A percentile compares a stretch with the other conserved stretches of the same genome.
Evolutionary conservation across 176 grass and related monocot genomes (phyloP).

Genomic region (Eleusine coracana): DNA sequence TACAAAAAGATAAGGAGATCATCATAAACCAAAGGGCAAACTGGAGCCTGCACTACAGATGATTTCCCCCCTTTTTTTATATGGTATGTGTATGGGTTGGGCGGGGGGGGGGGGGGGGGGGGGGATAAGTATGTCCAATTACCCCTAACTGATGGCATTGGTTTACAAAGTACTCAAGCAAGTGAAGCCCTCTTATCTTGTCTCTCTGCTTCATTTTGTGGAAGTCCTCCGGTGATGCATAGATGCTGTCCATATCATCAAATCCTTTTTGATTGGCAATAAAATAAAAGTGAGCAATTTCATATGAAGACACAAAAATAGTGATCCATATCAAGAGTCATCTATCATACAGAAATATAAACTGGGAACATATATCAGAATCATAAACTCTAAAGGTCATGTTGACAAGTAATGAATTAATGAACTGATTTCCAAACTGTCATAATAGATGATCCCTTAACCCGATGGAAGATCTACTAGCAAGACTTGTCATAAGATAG

Average conservation of each 20-base stretch:
- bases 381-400: background rate
- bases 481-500: background rate
- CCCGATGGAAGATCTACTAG: background rate
- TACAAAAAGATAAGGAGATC: conserved; percentile 30
- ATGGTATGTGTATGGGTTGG: too few species aligned
- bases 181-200: conserved; percentile 88
- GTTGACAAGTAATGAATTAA: background rate
- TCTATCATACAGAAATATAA: conserved; percentile 8
- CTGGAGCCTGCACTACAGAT: conserved; percentile 32
- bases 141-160: conserved; percentile 83
- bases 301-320: conserved; percentile 12
- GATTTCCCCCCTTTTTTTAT: conserved; percentile 11
- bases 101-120: too few species aligned
- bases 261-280: conserved; percentile 65
- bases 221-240: conserved; percentile 90
- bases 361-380: background rate
- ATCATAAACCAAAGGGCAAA: conserved; percentile 15
- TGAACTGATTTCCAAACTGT: conserved; percentile 17
- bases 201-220: conserved; percentile 69
- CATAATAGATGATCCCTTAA: background rate
- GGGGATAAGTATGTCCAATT: conserved; percentile 30
- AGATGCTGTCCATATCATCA: conserved; percentile 95
- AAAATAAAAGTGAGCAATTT: conserved; percentile 28
- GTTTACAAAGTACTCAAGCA: conserved; percentile 91
- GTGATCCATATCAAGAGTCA: conserved; percentile 18